A percentile compares a stretch with the other conserved stretches of the same genome.
phyloP scores from a whole-genome alignment of 164 flowering plant genomes.

The Umbellularia californica region DNA sequence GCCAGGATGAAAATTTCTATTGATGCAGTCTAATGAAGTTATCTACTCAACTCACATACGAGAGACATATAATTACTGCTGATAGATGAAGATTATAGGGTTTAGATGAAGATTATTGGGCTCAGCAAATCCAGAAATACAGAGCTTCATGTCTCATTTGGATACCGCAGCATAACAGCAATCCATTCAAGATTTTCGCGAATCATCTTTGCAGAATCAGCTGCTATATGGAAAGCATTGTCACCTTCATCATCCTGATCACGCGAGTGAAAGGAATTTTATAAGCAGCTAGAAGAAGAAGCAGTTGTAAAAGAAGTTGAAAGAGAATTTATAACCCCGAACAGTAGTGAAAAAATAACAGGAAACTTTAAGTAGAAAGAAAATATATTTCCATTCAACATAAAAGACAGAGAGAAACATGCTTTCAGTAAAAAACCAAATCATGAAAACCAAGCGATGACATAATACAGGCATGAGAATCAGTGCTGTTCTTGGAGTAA shows the following conservation, averaged over 20 bases:
- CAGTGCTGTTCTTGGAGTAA: too few relatives aligned
- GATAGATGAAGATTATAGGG: neutral
- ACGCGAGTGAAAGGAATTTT: slow-evolving; percentile 6
- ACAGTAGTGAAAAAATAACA: too few relatives aligned
- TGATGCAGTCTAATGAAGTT: slow-evolving; percentile 20
- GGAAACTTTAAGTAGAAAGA: too few relatives aligned
- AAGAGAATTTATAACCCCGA: too few relatives aligned
- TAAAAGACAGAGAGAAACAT: too few relatives aligned
- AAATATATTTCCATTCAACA: too few relatives aligned
- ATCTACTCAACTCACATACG: neutral
- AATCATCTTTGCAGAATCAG: slow-evolving; percentile 94
- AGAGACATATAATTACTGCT: neutral
- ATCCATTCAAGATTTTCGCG: slow-evolving; percentile 99
- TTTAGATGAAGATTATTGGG: neutral
- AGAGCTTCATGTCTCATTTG: slow-evolving; percentile 26
- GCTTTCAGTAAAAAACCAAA: too few relatives aligned
- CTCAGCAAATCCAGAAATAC: neutral
- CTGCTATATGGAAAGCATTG: slow-evolving; percentile 98
- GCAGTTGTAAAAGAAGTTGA: neutral
- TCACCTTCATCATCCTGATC: slow-evolving; percentile 97
- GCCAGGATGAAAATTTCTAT: slow-evolving; percentile 58
- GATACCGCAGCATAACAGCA: slow-evolving; percentile 66
- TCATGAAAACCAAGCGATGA: too few relatives aligned
- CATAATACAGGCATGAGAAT: too few relatives aligned
- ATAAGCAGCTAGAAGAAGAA: neutral